phyloP scores from a whole-genome alignment of 2,329 filamentous ascomycete species.

The Colletotrichum sp. region DNA sequence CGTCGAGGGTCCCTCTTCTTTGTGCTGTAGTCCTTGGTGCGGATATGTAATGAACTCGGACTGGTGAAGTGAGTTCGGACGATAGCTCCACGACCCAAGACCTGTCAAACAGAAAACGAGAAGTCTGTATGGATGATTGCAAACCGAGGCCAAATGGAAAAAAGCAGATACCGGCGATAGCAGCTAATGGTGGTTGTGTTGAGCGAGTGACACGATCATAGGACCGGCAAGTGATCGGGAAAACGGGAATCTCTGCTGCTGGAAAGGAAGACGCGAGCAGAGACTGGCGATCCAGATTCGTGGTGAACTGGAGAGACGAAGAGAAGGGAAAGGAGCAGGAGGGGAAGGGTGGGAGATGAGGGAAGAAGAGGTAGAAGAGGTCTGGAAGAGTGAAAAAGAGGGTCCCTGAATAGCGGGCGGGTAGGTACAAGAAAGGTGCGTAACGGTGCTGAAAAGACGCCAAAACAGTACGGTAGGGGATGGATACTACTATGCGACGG shows the following conservation, averaged over 20 bases:
- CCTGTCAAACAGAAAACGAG: neutral
- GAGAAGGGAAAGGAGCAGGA: slow-evolving; percentile 1
- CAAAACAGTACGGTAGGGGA: neutral
- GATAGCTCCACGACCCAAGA: neutral
- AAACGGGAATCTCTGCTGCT: slow-evolving; percentile 13
- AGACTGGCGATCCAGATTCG: slow-evolving; percentile 18
- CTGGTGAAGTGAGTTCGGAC: neutral
- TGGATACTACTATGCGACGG: neutral
- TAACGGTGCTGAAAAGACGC: neutral
- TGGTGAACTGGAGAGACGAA: slow-evolving; percentile 14
- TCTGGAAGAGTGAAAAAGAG: slow-evolving; percentile 12
- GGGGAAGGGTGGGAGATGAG: slow-evolving; percentile 5
- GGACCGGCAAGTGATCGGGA: slow-evolving; percentile 20
- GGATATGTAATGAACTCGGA: neutral
- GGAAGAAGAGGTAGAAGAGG: slow-evolving; percentile 17
- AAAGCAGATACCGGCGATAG: neutral
- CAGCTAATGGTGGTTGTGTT: slow-evolving; percentile 1
- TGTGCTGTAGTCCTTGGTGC: neutral
- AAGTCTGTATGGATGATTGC: neutral
- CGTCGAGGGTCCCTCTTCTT: neutral
- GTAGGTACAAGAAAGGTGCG: neutral
- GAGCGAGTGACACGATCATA: slow-evolving; percentile 24
- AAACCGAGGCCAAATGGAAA: neutral
- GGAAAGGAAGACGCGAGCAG: neutral
- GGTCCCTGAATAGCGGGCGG: neutral